phyloP scores from a whole-genome alignment of 345 rosid species.

The Conringia planisiliqua region DNA sequence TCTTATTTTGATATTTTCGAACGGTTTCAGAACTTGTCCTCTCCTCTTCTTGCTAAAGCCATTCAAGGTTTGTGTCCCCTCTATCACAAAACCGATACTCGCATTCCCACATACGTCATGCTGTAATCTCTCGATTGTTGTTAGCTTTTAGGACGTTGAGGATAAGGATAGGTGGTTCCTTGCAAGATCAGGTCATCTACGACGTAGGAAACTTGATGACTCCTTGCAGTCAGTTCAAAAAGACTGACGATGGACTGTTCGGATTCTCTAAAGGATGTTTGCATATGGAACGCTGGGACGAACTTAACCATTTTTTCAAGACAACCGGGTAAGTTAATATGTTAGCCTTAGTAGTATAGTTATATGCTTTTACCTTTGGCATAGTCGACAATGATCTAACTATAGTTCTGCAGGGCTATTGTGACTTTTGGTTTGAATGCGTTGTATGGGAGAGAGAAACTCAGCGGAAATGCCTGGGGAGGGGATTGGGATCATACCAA shows the following conservation, averaged over 20 bases:
- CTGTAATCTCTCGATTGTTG: conserved; percentile 10
- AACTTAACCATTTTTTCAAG: conserved; percentile 57
- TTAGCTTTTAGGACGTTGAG: conserved; percentile 75
- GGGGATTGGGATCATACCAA: too few relatives aligned
- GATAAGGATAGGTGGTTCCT: conserved; percentile 91
- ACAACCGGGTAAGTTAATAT: conserved; percentile 57
- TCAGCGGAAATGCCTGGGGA: too few relatives aligned
- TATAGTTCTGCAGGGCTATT: background rate
- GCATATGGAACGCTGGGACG: conserved; percentile 88
- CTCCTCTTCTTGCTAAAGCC: conserved; percentile 76
- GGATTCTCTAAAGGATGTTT: conserved; percentile 91
- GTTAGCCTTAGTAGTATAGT: background rate
- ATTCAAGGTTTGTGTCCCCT: conserved; percentile 53
- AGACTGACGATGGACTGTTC: conserved; percentile 59
- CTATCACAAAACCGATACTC: background rate
- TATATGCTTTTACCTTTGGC: background rate
- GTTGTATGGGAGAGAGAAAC: too few relatives aligned
- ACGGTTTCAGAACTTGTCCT: conserved; percentile 64
- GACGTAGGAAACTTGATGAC: conserved; percentile 54
- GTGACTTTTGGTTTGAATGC: too few relatives aligned
- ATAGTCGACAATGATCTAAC: background rate
- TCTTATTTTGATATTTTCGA: background rate
- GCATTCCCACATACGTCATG: background rate
- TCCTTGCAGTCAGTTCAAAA: conserved; percentile 74
- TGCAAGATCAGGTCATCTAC: conserved; percentile 91